A percentile compares a stretch with the other conserved stretches of the same genome.
phyloP scores from a whole-genome alignment of 192 early-diverging fungal species.

The Rhizoclosmatium sp. region DNA sequence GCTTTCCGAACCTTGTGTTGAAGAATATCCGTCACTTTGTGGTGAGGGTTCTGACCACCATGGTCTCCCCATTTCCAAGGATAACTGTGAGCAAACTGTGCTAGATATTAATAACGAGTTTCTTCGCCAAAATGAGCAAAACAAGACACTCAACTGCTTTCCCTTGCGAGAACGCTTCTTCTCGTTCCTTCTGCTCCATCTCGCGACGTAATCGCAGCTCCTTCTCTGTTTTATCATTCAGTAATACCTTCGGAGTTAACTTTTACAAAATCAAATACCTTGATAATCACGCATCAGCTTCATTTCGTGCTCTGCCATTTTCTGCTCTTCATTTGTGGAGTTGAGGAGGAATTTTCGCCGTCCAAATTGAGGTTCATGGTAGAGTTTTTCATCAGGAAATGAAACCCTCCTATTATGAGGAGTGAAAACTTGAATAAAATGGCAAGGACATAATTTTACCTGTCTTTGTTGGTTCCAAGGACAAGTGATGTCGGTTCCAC shows the following conservation, averaged over 20 bases:
- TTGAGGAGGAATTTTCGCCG: background rate
- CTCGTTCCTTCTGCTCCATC: background rate
- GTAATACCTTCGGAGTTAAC: no score
- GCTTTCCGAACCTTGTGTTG: background rate
- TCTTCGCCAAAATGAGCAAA: background rate
- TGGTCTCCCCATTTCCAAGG: constrained; percentile 22
- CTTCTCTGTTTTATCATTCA: background rate
- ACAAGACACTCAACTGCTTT: background rate
- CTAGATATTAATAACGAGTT: background rate
- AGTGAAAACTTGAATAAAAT: background rate
- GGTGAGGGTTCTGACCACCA: constrained; percentile 3
- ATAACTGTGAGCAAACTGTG: constrained; percentile 16
- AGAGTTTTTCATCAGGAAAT: background rate
- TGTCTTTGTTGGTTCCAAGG: background rate
- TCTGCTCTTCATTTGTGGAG: background rate
- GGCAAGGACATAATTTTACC: background rate
- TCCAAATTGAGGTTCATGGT: constrained; percentile 13
- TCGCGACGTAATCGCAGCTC: constrained; percentile 11
- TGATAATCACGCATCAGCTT: constrained; percentile 7
- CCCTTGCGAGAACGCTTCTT: constrained; percentile 21
- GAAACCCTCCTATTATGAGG: background rate
- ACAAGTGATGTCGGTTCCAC: constrained; percentile 5
- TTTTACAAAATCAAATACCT: constrained; percentile 11
- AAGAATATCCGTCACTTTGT: constrained; percentile 17
- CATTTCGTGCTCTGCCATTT: background rate